Base-by-base conservation (phyloP, 2,329 filamentous ascomycete species). In the Sporothrix pallida region DNA sequence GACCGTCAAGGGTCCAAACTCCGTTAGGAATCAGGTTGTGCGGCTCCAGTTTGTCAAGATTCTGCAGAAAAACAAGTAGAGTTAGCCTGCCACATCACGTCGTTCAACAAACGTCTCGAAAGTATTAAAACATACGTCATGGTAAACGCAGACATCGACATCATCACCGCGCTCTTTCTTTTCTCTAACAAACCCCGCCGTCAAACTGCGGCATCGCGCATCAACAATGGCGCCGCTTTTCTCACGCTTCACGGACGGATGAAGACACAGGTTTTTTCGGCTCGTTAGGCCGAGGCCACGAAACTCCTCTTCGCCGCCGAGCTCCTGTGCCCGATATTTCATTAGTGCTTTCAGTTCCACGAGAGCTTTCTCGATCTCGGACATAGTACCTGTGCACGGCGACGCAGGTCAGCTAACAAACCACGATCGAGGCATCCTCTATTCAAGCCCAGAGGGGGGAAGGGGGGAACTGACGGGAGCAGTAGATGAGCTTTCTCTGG, bases 351-450 rank as follows among this genome's bases (percentile, higher is more conserved):
- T 94, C 78, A 99, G 82, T 82, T 99, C 96, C 10, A 93, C 93
- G 71, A 99, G 83, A 0, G 97, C 96, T 83, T 99, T 99, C 81
- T 99, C 96, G 79, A 99, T 99, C 84, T 99, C 96, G 52, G 96
- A 99, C 95, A 99, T 99, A 73, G 96, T 99, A 84, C 88, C 88
- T 90, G 15, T 52, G 15, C 26, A 42, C n/a, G 5, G 23, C 15
- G 26, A 8, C 26, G 8, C 15, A 15, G 13, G 31, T 54, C n/a
- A 67, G 62, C 5, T 13, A 58, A 58, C 23, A 31, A 58, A 15
- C 62, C 42, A 9, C 44, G 20, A 7, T 12, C 13, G 42, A n/a
- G 2, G 9, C 10, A 67, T 10, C n/a, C 20, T 37, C 31, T 20
- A 20, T 31, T 31, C 17, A 63, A 12, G 6, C 1, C 10, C 6